Percentiles rank a stretch among this genome's conserved stretches.
Conservation (phyloP, 495 filamentous ascomycete species). For the Aspergillus nanangensis region DNA sequence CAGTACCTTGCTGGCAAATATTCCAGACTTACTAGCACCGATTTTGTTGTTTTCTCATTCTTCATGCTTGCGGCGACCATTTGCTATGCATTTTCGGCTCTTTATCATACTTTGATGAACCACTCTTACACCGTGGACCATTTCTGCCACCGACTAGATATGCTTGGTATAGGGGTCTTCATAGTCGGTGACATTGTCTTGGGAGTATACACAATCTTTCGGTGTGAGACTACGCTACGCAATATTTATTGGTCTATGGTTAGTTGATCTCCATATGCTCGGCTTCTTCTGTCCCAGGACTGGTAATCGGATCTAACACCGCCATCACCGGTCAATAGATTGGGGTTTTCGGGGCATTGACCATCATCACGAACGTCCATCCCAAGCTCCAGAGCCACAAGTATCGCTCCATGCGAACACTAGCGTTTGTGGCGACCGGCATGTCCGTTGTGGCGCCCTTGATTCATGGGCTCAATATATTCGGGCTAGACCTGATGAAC, state of each 20-base stretch:
- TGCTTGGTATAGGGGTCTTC: constrained; percentile 17
- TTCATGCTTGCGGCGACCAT: constrained; percentile 22
- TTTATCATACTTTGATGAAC: constrained; percentile 25
- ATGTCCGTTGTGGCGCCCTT: background rate
- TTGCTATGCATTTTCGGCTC: constrained; percentile 21
- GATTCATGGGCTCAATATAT: background rate
- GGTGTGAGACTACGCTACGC: constrained; percentile 16
- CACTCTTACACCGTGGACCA: constrained; percentile 20
- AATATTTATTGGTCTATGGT: constrained; percentile 24
- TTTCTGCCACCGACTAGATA: constrained; percentile 23
- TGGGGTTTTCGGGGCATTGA: background rate
- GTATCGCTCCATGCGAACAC: background rate
- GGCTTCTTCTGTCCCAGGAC: background rate
- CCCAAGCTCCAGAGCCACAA: background rate
- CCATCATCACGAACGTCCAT: background rate
- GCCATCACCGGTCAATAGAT: background rate
- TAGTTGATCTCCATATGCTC: constrained; percentile 9
- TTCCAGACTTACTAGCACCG: constrained; percentile 12
- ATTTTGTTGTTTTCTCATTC: constrained; percentile 22
- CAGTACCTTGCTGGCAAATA: constrained; percentile 19
- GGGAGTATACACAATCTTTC: constrained; percentile 25
- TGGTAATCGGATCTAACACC: background rate
- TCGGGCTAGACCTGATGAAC: background rate
- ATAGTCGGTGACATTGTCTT: constrained; percentile 23
- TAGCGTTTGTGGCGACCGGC: background rate